Evolutionary conservation across 148 eudicot species (phyloP).

Genomic region (Amaranthus hypochondriacus): DNA sequence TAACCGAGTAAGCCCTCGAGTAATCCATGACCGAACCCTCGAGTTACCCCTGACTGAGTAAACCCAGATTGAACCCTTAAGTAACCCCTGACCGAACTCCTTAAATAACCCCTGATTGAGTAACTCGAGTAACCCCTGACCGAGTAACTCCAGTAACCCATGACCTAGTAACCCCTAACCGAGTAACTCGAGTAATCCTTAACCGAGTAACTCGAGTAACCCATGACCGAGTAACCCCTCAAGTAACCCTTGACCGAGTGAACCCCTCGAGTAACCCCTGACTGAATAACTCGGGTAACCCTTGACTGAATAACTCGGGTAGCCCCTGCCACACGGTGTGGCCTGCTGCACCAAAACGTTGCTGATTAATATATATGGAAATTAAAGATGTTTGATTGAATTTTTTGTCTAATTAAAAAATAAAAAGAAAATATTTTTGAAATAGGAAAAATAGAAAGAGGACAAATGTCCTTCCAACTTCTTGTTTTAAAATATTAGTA

Average conservation of each 20-base stretch:
- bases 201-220: not conserved
- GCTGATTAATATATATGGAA: too few relatives aligned
- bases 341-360: not conserved
- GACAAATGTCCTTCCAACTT: too few relatives aligned
- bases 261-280: too few relatives aligned
- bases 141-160: not conserved
- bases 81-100: not conserved
- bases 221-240: too few relatives aligned
- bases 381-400: too few relatives aligned
- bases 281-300: too few relatives aligned
- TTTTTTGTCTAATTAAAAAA: conserved; percentile 19
- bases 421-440: not conserved
- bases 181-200: not conserved
- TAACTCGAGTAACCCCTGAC: not conserved
- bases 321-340: not conserved
- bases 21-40: not conserved
- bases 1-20: not conserved
- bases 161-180: not conserved
- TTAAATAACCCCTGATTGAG: not conserved
- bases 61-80: not conserved
- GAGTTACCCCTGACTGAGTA: not conserved
- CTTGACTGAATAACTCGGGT: not conserved
- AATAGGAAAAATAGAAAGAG: too few relatives aligned
- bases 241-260: too few relatives aligned
- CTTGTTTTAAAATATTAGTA: not conserved